phyloP scores from a whole-genome alignment of 1,139 yeast genomes.

The Pichia inconspicua region DNA sequence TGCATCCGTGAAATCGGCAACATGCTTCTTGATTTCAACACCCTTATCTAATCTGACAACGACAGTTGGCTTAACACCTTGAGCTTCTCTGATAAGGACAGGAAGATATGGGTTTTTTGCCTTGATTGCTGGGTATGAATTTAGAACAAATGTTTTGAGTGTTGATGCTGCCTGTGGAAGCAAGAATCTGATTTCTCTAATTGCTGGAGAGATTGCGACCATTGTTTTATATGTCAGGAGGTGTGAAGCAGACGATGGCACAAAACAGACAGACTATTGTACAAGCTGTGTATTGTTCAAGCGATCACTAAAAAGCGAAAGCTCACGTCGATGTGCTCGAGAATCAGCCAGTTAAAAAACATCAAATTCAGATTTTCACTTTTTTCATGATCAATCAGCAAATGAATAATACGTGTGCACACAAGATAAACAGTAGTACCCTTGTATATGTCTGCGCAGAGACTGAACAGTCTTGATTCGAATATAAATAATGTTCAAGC shows the following conservation, averaged over 20 bases:
- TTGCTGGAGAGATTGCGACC: constrained; percentile 31
- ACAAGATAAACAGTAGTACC: not conserved
- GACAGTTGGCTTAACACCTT: constrained; percentile 62
- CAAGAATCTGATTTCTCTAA: constrained; percentile 73
- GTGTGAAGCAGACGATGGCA: too few relatives aligned
- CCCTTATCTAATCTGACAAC: constrained; percentile 54
- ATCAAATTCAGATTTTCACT: not conserved
- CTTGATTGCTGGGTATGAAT: constrained; percentile 56
- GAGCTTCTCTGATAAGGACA: constrained; percentile 67
- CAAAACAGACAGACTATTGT: too few relatives aligned
- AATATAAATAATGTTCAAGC: constrained; percentile 2
- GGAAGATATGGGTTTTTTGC: constrained; percentile 52
- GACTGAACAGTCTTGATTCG: not conserved
- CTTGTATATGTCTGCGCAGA: constrained; percentile 2
- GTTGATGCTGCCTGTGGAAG: constrained; percentile 69
- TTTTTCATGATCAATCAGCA: not conserved
- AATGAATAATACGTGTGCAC: not conserved
- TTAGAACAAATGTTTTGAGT: constrained; percentile 41
- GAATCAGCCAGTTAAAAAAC: not conserved
- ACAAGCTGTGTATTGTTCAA: too few relatives aligned
- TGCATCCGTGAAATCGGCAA: constrained; percentile 22
- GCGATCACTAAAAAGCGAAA: too few relatives aligned
- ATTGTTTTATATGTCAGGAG: too few relatives aligned
- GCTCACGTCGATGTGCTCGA: too few relatives aligned
- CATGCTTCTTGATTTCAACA: constrained; percentile 26